A percentile compares a stretch with the other conserved stretches of the same genome.
phyloP scores from a whole-genome alignment of 495 filamentous ascomycete species.

The Niebla homalea region DNA sequence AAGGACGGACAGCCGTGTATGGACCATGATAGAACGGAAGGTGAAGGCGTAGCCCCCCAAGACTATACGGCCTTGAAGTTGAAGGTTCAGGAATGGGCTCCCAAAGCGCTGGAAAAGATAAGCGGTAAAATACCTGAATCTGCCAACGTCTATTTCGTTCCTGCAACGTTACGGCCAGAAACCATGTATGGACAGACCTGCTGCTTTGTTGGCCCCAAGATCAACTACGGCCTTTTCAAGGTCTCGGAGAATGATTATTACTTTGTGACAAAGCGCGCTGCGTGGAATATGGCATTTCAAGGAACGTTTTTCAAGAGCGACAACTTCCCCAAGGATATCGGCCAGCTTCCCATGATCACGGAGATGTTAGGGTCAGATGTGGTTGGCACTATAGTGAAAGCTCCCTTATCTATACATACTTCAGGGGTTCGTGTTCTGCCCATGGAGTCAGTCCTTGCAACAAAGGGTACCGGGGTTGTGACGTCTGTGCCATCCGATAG shows the following conservation, averaged over 20 bases:
- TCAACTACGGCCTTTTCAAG: conserved; percentile 84
- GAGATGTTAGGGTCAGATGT: conserved; percentile 65
- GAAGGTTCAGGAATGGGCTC: conserved; percentile 75
- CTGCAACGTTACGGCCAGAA: conserved; percentile 86
- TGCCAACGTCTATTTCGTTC: conserved; percentile 76
- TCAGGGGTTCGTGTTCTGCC: conserved; percentile 76
- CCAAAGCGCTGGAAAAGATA: conserved; percentile 51
- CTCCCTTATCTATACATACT: conserved; percentile 79
- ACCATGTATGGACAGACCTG: conserved; percentile 98
- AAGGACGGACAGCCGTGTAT: conserved; percentile 97
- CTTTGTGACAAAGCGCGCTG: conserved; percentile 72
- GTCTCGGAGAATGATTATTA: conserved; percentile 72
- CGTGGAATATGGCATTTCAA: conserved; percentile 94
- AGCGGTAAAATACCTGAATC: conserved; percentile 66
- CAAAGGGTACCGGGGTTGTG: conserved; percentile 93
- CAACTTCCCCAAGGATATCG: conserved; percentile 50
- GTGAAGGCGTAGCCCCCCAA: conserved; percentile 81
- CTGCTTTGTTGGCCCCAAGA: conserved; percentile 87
- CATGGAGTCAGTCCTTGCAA: conserved; percentile 83
- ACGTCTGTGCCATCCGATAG: conserved; percentile 91
- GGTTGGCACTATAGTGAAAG: conserved; percentile 73
- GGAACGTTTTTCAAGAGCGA: conserved; percentile 66
- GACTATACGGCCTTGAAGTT: conserved; percentile 90
- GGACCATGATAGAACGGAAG: conserved; percentile 88
- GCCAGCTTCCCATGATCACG: conserved; percentile 39